A percentile compares a stretch with the other conserved stretches of the same genome.
Conservation (phyloP, 2,329 filamentous ascomycete genomes). For the Nemania bipapillata region DNA sequence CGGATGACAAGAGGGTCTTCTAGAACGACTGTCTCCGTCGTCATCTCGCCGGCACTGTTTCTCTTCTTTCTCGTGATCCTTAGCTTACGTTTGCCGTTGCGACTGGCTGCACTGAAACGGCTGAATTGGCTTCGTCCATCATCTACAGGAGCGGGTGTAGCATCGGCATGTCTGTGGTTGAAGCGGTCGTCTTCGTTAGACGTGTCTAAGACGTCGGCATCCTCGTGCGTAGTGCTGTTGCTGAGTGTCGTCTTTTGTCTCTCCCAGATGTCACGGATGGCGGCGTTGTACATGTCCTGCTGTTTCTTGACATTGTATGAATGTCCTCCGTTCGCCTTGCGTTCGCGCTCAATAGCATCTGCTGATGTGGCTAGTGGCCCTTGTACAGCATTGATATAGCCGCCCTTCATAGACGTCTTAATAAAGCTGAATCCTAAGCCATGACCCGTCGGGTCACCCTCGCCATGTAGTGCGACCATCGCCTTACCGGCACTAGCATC, state of each 20-base stretch:
- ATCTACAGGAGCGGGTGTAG: constrained; percentile 73
- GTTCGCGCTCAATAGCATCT: constrained; percentile 86
- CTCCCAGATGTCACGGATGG: constrained; percentile 92
- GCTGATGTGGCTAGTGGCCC: constrained; percentile 74
- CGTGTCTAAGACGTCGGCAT: constrained; percentile 67
- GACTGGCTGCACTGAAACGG: constrained; percentile 74
- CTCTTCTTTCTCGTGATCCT: constrained; percentile 77
- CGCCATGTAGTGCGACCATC: constrained; percentile 93
- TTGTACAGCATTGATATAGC: constrained; percentile 83
- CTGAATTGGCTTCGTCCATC: constrained; percentile 85
- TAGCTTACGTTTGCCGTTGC: constrained; percentile 72
- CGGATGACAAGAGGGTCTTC: constrained; percentile 87
- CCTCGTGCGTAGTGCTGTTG: constrained; percentile 74
- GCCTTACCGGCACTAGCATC: constrained; percentile 94
- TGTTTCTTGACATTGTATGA: constrained; percentile 97
- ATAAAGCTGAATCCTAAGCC: constrained; percentile 97
- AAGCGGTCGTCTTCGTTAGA: constrained; percentile 74
- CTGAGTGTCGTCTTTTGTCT: constrained; percentile 83
- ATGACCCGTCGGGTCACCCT: constrained; percentile 92
- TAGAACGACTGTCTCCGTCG: constrained; percentile 69
- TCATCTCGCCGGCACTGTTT: constrained; percentile 72
- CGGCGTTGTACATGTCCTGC: constrained; percentile 89
- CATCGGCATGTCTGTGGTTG: constrained; percentile 76
- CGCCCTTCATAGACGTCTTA: constrained; percentile 98
- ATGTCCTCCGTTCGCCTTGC: constrained; percentile 90